phyloP scores from a whole-genome alignment of 1,284 basidiomycete species.

The Cutaneotrichosporon dermatis region DNA sequence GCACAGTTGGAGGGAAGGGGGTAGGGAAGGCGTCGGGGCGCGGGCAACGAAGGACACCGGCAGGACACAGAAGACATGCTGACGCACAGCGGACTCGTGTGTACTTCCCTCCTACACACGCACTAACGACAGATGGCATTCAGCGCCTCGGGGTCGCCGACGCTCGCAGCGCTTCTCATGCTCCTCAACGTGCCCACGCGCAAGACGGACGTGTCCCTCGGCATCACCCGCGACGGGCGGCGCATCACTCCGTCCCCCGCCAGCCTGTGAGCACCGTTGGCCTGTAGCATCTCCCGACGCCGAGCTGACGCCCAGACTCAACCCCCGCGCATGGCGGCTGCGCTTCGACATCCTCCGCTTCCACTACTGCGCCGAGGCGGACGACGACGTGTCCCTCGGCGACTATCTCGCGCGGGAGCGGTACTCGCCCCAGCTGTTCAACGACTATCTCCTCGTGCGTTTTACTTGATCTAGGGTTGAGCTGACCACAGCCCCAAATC shows the following conservation, averaged over 20 bases:
- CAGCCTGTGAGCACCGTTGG: not conserved
- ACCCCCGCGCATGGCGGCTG: conserved; percentile 67
- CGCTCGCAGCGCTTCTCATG: conserved; percentile 69
- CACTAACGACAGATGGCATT: conserved; percentile 61
- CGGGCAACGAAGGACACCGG: no score
- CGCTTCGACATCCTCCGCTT: conserved; percentile 73
- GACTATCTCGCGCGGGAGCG: conserved; percentile 64
- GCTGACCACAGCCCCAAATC: conserved; percentile 16
- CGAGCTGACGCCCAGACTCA: conserved; percentile 47
- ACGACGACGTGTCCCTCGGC: conserved; percentile 59
- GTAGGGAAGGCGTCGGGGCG: not conserved
- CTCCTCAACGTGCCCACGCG: conserved; percentile 55
- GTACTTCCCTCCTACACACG: conserved; percentile 1
- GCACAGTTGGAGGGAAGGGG: not conserved
- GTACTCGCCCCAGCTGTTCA: conserved; percentile 65
- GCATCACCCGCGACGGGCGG: conserved; percentile 60
- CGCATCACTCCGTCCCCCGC: not conserved
- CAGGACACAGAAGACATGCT: not conserved
- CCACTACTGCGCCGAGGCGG: conserved; percentile 50
- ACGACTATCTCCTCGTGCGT: conserved; percentile 74
- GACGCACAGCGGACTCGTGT: conserved; percentile 45
- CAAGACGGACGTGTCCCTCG: conserved; percentile 72
- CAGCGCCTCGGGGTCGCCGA: conserved; percentile 74
- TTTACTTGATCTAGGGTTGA: no score
- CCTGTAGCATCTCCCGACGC: no score